Evolutionary conservation across 495 filamentous ascomycete genomes (phyloP).

Genomic region (Xanthoparmelia taractica): DNA sequence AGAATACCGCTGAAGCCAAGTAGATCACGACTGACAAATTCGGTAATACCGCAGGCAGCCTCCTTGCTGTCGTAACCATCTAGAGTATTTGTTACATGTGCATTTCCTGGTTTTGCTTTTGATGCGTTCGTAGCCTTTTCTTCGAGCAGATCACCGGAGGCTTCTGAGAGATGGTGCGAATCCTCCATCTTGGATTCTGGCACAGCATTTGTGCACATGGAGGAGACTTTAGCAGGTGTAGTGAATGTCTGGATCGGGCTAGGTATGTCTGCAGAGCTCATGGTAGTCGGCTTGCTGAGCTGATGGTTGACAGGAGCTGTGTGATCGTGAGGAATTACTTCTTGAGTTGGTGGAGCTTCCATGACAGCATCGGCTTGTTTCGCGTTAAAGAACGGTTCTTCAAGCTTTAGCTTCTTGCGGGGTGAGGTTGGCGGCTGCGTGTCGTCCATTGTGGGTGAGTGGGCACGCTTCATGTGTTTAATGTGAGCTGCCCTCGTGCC

Average conservation of each 20-base stretch:
- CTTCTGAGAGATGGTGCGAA: neutral
- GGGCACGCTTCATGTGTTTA: neutral
- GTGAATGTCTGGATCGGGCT: neutral
- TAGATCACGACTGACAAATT: conserved; percentile 43
- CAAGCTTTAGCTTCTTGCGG: conserved; percentile 17
- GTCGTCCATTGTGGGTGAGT: neutral
- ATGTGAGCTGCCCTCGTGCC: neutral
- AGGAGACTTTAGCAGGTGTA: neutral
- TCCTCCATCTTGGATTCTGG: neutral
- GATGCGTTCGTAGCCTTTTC: neutral
- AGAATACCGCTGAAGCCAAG: conserved; percentile 48
- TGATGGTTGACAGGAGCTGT: neutral
- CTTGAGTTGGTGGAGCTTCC: neutral
- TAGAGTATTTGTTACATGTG: neutral
- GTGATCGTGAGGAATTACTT: neutral
- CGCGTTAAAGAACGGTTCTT: neutral
- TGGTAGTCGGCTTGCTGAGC: conserved; percentile 37
- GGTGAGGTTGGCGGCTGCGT: conserved; percentile 3
- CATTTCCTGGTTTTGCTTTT: neutral
- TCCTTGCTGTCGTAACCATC: conserved; percentile 32
- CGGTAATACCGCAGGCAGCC: conserved; percentile 47
- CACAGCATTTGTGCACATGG: neutral
- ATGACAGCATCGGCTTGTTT: neutral
- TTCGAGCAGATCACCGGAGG: neutral
- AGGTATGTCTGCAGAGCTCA: conserved; percentile 46